Percentiles rank a stretch among this genome's conserved stretches.
These are phyloP conservation scores for Clonostachys rhizophaga DNA, from an alignment of 2,329 filamentous ascomycete genomes.

Conservation along the genomic window DNA sequence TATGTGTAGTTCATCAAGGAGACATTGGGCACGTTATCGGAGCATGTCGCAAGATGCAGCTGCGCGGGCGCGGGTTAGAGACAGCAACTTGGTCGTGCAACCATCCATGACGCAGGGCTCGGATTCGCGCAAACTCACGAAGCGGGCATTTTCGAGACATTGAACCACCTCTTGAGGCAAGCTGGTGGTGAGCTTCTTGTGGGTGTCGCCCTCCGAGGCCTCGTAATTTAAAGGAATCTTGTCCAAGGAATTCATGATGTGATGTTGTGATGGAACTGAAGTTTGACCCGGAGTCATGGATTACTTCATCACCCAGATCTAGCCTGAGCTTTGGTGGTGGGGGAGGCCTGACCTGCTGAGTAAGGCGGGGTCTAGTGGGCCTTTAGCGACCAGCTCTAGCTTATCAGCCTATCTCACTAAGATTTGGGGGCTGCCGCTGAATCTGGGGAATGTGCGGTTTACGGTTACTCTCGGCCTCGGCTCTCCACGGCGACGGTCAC, in stretches of 20 bases:
- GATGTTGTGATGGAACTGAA: background rate
- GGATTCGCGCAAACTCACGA: constrained; percentile 53
- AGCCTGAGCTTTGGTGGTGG: no score
- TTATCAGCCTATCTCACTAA: no score
- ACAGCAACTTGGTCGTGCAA: background rate
- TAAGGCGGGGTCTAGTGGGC: background rate
- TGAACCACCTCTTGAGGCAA: constrained; percentile 83
- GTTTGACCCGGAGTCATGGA: background rate
- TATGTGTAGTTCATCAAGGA: constrained; percentile 99
- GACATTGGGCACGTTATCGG: constrained; percentile 79
- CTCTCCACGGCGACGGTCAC: constrained; percentile 25
- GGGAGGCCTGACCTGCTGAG: background rate
- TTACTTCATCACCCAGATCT: no score
- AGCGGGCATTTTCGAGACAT: constrained; percentile 90
- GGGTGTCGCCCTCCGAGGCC: constrained; percentile 67
- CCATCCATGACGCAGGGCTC: constrained; percentile 5
- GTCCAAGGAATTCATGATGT: constrained; percentile 34
- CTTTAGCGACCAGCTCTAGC: no score
- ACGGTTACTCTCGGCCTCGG: constrained; percentile 12
- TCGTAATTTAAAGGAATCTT: constrained; percentile 72
- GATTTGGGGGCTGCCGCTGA: no score
- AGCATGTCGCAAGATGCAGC: constrained; percentile 94
- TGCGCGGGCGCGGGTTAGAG: constrained; percentile 24
- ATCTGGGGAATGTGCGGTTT: background rate
- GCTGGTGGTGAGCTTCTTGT: constrained; percentile 63